Percentiles rank a stretch among this genome's conserved stretches.
Conservation (phyloP, 2,329 filamentous ascomycete genomes). For the Trichoderma sp. region DNA sequence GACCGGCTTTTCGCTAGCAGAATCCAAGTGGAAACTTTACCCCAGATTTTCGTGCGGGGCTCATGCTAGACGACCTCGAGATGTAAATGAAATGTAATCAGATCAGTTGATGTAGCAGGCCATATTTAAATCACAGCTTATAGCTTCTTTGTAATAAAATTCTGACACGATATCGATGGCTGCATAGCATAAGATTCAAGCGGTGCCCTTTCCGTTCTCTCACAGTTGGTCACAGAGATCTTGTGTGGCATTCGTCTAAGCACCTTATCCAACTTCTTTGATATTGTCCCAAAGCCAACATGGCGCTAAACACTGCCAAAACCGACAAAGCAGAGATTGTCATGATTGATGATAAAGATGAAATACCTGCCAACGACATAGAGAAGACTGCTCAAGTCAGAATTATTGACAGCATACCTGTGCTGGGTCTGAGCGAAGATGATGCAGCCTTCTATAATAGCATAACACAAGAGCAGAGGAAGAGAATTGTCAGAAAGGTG, state of each 20-base stretch:
- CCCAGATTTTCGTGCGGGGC: conserved; percentile 5
- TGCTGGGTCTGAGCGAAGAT: conserved; percentile 3
- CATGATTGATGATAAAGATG: conserved; percentile 7
- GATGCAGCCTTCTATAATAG: conserved; percentile 12
- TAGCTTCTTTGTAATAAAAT: not conserved
- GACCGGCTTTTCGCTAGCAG: not conserved
- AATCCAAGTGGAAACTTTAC: conserved; percentile 16
- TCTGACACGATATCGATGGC: not conserved
- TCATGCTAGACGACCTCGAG: not conserved
- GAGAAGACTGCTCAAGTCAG: not conserved
- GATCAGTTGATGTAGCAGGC: not conserved
- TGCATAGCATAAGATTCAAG: not conserved
- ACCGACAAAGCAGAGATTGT: not conserved
- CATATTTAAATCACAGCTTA: not conserved
- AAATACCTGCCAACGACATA: not conserved
- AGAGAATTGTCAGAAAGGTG: conserved; percentile 9
- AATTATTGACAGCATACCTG: conserved; percentile 5
- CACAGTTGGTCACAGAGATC: not conserved
- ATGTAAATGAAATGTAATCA: not conserved
- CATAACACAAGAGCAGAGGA: not conserved
- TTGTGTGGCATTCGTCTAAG: not conserved
- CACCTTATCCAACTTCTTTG: not conserved
- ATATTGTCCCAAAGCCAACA: not conserved
- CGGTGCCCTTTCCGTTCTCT: not conserved
- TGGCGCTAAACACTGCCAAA: not conserved